Conservation (phyloP, 441 rosid genomes). For the Euphorbia celastroides region DNA sequence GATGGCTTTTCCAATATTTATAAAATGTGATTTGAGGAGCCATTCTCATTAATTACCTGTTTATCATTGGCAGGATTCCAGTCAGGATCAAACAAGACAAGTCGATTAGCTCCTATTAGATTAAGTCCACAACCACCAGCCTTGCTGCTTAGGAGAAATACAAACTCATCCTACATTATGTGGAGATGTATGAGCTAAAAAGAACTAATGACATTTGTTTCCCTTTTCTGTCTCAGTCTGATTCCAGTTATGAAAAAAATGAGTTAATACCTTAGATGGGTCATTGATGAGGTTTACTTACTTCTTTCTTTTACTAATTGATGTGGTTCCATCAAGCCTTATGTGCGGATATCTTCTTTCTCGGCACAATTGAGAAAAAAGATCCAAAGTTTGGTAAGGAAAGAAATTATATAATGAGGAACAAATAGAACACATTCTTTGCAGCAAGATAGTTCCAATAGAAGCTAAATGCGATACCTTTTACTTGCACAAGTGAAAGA, state of each 20-base stretch:
- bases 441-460: neutral
- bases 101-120: conserved; percentile 91
- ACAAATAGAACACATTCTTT: neutral
- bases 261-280: conserved; percentile 54
- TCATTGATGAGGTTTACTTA: conserved; percentile 89
- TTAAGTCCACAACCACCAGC: conserved; percentile 99
- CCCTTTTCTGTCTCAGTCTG: neutral
- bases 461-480: neutral
- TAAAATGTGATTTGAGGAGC: conserved; percentile 10
- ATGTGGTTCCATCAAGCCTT: conserved; percentile 93
- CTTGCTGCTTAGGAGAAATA: conserved; percentile 94
- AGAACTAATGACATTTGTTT: no score
- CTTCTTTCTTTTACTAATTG: conserved; percentile 95
- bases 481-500: conserved; percentile 5
- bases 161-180: conserved; percentile 84
- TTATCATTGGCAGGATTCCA: conserved; percentile 99
- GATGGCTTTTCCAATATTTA: conserved; percentile 10
- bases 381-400: conserved; percentile 83
- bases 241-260: neutral
- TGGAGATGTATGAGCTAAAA: conserved; percentile 7
- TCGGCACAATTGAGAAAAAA: conserved; percentile 93
- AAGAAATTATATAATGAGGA: conserved; percentile 7
- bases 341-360: conserved; percentile 94
- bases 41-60: conserved; percentile 51
- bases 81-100: conserved; percentile 95